Percentiles rank a stretch among this genome's conserved stretches.
Evolutionary conservation across 2,329 filamentous ascomycete genomes (phyloP).

Genomic region (Cladobotryum mycophilum): DNA sequence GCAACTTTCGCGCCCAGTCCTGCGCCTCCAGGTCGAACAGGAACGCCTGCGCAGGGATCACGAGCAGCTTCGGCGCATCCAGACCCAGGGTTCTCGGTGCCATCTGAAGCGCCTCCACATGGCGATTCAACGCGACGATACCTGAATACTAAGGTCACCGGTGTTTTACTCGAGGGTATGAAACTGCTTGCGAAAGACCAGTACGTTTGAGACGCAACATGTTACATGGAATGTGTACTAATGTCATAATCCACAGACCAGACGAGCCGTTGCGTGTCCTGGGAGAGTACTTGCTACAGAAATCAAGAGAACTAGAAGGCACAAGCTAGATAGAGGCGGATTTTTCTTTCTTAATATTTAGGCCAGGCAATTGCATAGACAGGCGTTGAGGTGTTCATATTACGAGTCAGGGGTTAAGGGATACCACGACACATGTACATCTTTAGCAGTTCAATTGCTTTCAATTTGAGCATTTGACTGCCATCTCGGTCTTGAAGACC

Average conservation of each 20-base stretch:
- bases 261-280: conserved; percentile 61
- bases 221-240: background rate
- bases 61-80: conserved; percentile 53
- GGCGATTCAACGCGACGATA: conserved; percentile 66
- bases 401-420: conserved; percentile 7
- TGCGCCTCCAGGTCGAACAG: conserved; percentile 37
- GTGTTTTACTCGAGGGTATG: conserved; percentile 65
- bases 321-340: conserved; percentile 15
- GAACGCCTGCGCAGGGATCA: conserved; percentile 46
- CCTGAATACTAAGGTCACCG: conserved; percentile 64
- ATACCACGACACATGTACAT: conserved; percentile 22
- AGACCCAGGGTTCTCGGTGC: conserved; percentile 48
- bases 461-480: conserved; percentile 28
- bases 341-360: background rate
- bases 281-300: conserved; percentile 64
- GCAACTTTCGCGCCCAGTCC: conserved; percentile 34
- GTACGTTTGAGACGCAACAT: conserved; percentile 42
- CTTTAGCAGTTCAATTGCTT: conserved; percentile 28
- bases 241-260: conserved; percentile 40
- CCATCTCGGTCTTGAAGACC: conserved; percentile 27
- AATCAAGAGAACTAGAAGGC: conserved; percentile 57
- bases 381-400: conserved; percentile 10
- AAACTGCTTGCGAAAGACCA: conserved; percentile 64
- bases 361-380: conserved; percentile 1
- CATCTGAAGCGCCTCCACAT: conserved; percentile 54